Evolutionary conservation across 768 basidiomycete genomes (phyloP).

Genomic region (Pholiota conissans): DNA sequence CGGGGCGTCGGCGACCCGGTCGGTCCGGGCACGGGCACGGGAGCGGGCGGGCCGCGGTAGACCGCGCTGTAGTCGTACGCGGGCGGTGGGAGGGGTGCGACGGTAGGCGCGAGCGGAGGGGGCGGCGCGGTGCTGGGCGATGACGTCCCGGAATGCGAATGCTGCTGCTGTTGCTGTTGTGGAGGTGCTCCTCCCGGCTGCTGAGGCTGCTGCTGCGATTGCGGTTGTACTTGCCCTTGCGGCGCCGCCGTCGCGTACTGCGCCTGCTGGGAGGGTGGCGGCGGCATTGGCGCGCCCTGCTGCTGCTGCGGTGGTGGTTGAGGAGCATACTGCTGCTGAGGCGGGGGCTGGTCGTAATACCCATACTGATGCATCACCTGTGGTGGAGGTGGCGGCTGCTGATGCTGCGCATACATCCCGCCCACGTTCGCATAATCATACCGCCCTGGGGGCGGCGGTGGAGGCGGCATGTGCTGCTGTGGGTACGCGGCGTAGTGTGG

Average conservation of each 20-base stretch:
- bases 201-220: too few relatives aligned
- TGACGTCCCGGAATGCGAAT: neutral
- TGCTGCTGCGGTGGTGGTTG: conserved; percentile 26
- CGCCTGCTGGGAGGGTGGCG: neutral
- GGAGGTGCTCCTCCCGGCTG: too few relatives aligned
- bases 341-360: conserved; percentile 30
- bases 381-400: too few relatives aligned
- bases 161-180: too few relatives aligned
- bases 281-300: conserved; percentile 17
- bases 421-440: conserved; percentile 29
- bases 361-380: conserved; percentile 21
- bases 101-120: conserved; percentile 15
- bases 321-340: conserved; percentile 24
- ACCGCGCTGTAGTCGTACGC: conserved; percentile 16
- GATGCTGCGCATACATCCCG: conserved; percentile 24
- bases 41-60: conserved; percentile 16
- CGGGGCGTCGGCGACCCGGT: conserved; percentile 18
- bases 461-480: conserved; percentile 21
- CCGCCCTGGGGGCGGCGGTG: conserved; percentile 18
- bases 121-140: conserved; percentile 12
- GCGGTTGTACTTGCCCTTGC: too few relatives aligned
- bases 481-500: conserved; percentile 23
- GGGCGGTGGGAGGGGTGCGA: neutral
- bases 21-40: conserved; percentile 2
- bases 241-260: too few relatives aligned